Base-by-base conservation (phyloP, 2,329 filamentous ascomycete genomes). In the Aspergillus sp. region DNA sequence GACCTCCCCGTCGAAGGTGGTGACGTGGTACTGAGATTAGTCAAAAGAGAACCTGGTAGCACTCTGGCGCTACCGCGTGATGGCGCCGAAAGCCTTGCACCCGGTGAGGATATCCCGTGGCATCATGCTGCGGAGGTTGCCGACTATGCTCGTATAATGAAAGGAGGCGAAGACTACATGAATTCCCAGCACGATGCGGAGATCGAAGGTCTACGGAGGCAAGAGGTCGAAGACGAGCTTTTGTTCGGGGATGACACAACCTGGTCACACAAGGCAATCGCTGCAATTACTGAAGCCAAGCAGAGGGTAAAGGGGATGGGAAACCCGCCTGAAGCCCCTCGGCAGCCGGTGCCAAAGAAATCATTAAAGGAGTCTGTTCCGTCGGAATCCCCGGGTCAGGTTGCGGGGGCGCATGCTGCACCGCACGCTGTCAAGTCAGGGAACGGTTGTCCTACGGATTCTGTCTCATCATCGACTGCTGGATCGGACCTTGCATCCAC, bases 131-230 rank as follows among this genome's bases (percentile, higher is more conserved):
- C 86, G 7, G 93, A 94, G 49, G 86, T 94, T 22, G 73, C 93
- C 53, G 91, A 98, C 55, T 98, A 95, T 58, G 86, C 88, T 11
- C 78, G 88, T 24, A 81, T 96, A 34, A 94, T 98, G 84, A 93
- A 89, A 55, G 91, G 88, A 5, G 89, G 85, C 4, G 78, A 82
- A 48, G 78, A 82, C 20, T 98, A 98, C 54, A 89, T 98, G 80
- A 55, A 67, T 8, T 69, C 76, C 33, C 83, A 96, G 52, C 89
- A 80, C 47, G 78, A 93, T 41, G 66, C 74, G 24, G 89, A 96
- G 54, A 78, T 94, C 22, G 66, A 74, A 24, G 78, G 84, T 12
- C 66, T 98, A 15, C 65, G 75, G 38, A 69, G 70, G 40, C 86
- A 93, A 61, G 86, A 86, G 49, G 78, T 79, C 43, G 86, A 94